Conservation (phyloP, 2,329 filamentous ascomycete species). For the Catunica adiposa region DNA sequence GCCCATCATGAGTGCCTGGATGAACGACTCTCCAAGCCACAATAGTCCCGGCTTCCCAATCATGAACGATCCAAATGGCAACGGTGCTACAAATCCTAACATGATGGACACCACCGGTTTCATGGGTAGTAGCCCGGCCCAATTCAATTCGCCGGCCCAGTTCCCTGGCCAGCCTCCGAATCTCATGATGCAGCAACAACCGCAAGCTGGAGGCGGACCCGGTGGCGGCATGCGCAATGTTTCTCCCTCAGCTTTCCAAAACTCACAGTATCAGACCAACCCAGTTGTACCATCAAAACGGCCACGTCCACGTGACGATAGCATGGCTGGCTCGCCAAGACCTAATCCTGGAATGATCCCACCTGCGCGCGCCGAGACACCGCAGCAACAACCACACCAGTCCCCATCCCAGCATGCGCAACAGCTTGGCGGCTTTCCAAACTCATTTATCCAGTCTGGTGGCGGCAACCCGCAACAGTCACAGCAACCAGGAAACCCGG, state of each 20-base stretch:
- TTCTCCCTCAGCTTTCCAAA: conserved; percentile 56
- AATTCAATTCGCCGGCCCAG: conserved; percentile 42
- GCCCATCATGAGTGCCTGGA: conserved; percentile 50
- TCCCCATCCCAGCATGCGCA: neutral
- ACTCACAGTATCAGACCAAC: conserved; percentile 67
- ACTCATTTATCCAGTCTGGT: neutral
- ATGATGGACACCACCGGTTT: conserved; percentile 50
- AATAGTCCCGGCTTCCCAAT: conserved; percentile 53
- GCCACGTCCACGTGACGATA: conserved; percentile 66
- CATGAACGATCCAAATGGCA: conserved; percentile 43
- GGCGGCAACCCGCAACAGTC: conserved; percentile 1
- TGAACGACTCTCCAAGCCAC: conserved; percentile 54
- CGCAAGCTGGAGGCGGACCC: conserved; percentile 27
- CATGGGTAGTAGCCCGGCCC: conserved; percentile 38
- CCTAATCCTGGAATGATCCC: conserved; percentile 59
- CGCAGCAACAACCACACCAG: conserved; percentile 39
- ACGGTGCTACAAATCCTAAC: conserved; percentile 23
- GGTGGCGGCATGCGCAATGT: conserved; percentile 54
- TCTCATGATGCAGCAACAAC: conserved; percentile 15
- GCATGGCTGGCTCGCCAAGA: conserved; percentile 64
- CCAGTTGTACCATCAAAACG: conserved; percentile 82
- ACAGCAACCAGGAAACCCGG: neutral
- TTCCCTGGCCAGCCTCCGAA: conserved; percentile 33
- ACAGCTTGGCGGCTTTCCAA: conserved; percentile 1
- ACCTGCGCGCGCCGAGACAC: conserved; percentile 80